These are phyloP conservation scores for Penicillium paradoxum DNA, from an alignment of 495 filamentous ascomycete species.

Conservation along the genomic window DNA sequence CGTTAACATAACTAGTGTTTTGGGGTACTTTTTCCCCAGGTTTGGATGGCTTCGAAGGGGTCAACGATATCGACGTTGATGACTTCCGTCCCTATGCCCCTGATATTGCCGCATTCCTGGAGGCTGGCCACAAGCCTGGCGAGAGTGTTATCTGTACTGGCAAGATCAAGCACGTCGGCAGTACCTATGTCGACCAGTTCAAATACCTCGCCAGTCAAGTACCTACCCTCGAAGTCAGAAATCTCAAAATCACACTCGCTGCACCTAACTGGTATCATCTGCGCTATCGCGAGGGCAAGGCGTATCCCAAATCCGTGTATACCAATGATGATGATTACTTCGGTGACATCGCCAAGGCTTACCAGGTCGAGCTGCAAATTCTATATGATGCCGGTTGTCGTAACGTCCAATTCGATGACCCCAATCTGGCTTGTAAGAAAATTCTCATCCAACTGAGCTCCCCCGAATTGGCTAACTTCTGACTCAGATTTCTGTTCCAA, in stretches of 20 bases:
- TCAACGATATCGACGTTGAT: slow-evolving; percentile 50
- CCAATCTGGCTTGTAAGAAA: slow-evolving; percentile 65
- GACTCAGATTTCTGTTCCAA: slow-evolving; percentile 64
- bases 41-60: slow-evolving; percentile 64
- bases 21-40: slow-evolving; percentile 74
- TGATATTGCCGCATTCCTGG: slow-evolving; percentile 70
- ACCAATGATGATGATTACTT: slow-evolving; percentile 66
- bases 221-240: slow-evolving; percentile 53
- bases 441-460: neutral
- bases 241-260: slow-evolving; percentile 69
- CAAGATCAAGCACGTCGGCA: slow-evolving; percentile 64
- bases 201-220: slow-evolving; percentile 61
- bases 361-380: slow-evolving; percentile 59
- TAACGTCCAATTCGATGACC: slow-evolving; percentile 74
- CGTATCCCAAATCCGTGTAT: slow-evolving; percentile 63
- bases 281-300: slow-evolving; percentile 63
- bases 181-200: slow-evolving; percentile 60
- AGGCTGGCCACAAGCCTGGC: slow-evolving; percentile 66
- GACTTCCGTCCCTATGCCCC: slow-evolving; percentile 74
- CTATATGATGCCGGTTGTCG: slow-evolving; percentile 65
- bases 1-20: slow-evolving; percentile 43
- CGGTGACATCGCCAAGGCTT: slow-evolving; percentile 67
- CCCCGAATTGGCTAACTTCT: neutral
- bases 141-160: slow-evolving; percentile 68
- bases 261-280: slow-evolving; percentile 73